Evolutionary conservation across 2,329 filamentous ascomycete species (phyloP).

Genomic region (Cercospora sesami): DNA sequence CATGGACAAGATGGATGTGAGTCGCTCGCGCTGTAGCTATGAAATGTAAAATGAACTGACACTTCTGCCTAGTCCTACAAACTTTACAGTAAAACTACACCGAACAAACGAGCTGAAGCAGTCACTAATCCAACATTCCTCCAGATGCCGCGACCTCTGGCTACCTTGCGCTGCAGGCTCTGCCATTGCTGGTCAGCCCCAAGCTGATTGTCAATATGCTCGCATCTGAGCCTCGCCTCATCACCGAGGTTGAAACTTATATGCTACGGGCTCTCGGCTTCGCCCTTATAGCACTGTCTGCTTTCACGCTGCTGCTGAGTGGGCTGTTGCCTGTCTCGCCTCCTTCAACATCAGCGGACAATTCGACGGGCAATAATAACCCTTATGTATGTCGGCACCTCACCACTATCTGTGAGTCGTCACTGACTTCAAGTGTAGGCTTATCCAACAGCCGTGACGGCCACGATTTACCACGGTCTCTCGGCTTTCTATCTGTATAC

Average conservation of each 20-base stretch:
- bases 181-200: slow-evolving; percentile 60
- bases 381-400: slow-evolving; percentile 2
- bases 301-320: slow-evolving; percentile 67
- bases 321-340: slow-evolving; percentile 64
- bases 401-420: neutral
- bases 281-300: slow-evolving; percentile 63
- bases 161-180: slow-evolving; percentile 47
- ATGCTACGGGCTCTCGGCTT: slow-evolving; percentile 71
- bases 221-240: slow-evolving; percentile 56
- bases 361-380: neutral
- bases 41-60: neutral
- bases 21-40: neutral
- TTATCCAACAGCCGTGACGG: slow-evolving; percentile 61
- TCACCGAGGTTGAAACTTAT: slow-evolving; percentile 67
- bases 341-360: slow-evolving; percentile 6
- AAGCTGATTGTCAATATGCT: slow-evolving; percentile 61
- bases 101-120: neutral
- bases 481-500: slow-evolving; percentile 68
- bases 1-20: slow-evolving; percentile 3
- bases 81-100: slow-evolving; percentile 5
- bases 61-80: slow-evolving; percentile 5
- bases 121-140: neutral
- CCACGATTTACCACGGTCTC: slow-evolving; percentile 64
- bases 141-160: slow-evolving; percentile 39
- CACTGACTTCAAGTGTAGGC: slow-evolving; percentile 44